Conservation (phyloP, 2,329 filamentous ascomycete genomes). For the Hypoxylon rubiginosum region DNA sequence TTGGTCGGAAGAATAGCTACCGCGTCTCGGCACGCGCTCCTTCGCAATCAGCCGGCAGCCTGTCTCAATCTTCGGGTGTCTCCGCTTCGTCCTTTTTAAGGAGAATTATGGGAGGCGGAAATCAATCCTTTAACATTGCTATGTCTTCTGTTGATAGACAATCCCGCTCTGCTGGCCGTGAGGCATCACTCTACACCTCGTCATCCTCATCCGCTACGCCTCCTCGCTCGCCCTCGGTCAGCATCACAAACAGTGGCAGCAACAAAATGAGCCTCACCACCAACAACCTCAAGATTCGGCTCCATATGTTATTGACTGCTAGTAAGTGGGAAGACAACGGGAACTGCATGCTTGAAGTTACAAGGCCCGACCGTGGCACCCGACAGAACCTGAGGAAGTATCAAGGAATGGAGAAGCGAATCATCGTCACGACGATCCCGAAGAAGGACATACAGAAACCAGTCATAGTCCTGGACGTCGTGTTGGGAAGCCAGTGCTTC, state of each 20-base stretch:
- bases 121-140: conserved; percentile 83
- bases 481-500: conserved; percentile 86
- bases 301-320: conserved; percentile 82
- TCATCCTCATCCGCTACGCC: conserved; percentile 68
- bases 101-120: conserved; percentile 78
- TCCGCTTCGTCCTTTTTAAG: conserved; percentile 83
- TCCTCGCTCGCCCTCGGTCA: conserved; percentile 70
- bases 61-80: conserved; percentile 68
- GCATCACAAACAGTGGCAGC: conserved; percentile 63
- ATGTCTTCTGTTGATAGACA: conserved; percentile 78
- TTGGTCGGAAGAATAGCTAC: conserved; percentile 75
- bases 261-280: conserved; percentile 72
- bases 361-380: conserved; percentile 76
- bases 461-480: conserved; percentile 82
- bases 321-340: conserved; percentile 94
- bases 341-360: conserved; percentile 84
- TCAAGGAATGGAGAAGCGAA: conserved; percentile 83
- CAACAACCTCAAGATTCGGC: conserved; percentile 85
- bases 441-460: conserved; percentile 69
- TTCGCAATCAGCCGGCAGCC: conserved; percentile 78
- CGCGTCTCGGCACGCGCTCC: conserved; percentile 72
- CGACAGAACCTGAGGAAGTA: conserved; percentile 70
- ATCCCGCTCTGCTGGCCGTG: conserved; percentile 66
- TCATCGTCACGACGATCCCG: conserved; percentile 81
- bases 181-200: conserved; percentile 73